phyloP scores from a whole-genome alignment of 768 basidiomycete species.

The Favolaschia claudopus region DNA sequence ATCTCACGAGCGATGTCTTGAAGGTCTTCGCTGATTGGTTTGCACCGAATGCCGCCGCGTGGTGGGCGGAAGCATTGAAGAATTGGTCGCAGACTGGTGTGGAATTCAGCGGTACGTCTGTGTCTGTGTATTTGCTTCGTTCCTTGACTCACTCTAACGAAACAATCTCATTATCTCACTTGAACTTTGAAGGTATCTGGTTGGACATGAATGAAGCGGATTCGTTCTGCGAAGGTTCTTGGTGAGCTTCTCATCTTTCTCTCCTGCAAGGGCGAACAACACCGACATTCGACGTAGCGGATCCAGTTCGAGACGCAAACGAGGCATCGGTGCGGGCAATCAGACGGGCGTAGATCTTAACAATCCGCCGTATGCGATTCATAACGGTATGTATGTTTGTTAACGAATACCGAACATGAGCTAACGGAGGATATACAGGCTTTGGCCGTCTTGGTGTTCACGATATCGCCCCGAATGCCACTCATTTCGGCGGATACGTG shows the following conservation, averaged over 20 bases:
- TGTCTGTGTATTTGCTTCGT: not conserved
- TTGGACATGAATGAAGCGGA: slow-evolving; percentile 73
- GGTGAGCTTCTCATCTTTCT: slow-evolving; percentile 51
- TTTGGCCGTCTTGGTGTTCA: slow-evolving; percentile 57
- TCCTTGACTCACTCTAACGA: too few species aligned
- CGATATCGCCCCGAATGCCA: slow-evolving; percentile 74
- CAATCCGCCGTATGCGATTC: slow-evolving; percentile 71
- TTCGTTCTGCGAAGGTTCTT: slow-evolving; percentile 69
- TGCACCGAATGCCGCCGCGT: slow-evolving; percentile 54
- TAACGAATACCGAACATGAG: slow-evolving; percentile 8
- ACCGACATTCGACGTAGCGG: slow-evolving; percentile 56
- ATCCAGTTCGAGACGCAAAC: slow-evolving; percentile 47
- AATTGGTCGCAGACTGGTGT: slow-evolving; percentile 64
- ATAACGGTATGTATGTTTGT: slow-evolving; percentile 59
- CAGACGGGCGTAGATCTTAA: slow-evolving; percentile 59
- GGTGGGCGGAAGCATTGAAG: slow-evolving; percentile 67
- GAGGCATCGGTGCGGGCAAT: slow-evolving; percentile 59
- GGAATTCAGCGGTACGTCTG: slow-evolving; percentile 41
- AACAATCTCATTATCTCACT: too few species aligned
- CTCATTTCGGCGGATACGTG: slow-evolving; percentile 65
- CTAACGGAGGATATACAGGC: slow-evolving; percentile 41
- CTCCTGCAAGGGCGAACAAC: slow-evolving; percentile 44
- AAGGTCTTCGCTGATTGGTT: slow-evolving; percentile 75
- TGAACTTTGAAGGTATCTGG: slow-evolving; percentile 64
- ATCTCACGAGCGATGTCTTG: too few species aligned